Base-by-base conservation (phyloP, 441 rosid species). In the Syzygium syzygioides region DNA sequence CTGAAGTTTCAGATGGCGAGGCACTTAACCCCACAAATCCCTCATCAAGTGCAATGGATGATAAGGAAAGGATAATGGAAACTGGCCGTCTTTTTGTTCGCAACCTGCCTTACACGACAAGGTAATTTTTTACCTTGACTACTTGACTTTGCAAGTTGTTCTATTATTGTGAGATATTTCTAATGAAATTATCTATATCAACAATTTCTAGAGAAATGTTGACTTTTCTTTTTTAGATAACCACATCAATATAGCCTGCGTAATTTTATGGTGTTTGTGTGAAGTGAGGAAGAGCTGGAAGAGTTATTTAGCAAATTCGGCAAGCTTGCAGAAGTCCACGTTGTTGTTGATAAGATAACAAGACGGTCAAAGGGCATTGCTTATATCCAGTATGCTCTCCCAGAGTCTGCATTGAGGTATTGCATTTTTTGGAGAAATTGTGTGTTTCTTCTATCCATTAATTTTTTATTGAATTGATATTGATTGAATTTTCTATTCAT, bases 321-420 rank as follows among this genome's bases (percentile, higher is more conserved):
- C 55, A 91, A 94, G 28, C 88, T 95, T 89, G 91, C 95, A 17
- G 92, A 95, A 91, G 99, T 96, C 88, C 99, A 96, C 91, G 86
- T 98, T 91, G 98, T 96, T 89, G 93, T 96, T 86, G 96, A 98
- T 91, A 96, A 94, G 92, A 98, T 93, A 91, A 98, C 97, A 32
- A 98, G 95, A 93, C 93, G 94, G 86, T 96, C 99, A 87, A 97
- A 93, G 90, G 99, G 99, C 90, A 87, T 97, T 86, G 98, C 99
- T 71, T 98, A 94, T 48, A 86, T 98, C 91, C 95, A 91, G 89
- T 98, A 93, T 89, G 86, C 93, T 4, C 90, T 91, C 91, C 94
- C 96, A 30, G 98, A 95, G 87, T 94, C 92, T 88, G 98, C 99
- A 14, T 91, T 94, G 88, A 97, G 98, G 99, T 98, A 94, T 86